A percentile compares a stretch with the other conserved stretches of the same genome.
phyloP scores from a whole-genome alignment of 2,329 filamentous ascomycete genomes.

The Emmonsiellopsis sp. region DNA sequence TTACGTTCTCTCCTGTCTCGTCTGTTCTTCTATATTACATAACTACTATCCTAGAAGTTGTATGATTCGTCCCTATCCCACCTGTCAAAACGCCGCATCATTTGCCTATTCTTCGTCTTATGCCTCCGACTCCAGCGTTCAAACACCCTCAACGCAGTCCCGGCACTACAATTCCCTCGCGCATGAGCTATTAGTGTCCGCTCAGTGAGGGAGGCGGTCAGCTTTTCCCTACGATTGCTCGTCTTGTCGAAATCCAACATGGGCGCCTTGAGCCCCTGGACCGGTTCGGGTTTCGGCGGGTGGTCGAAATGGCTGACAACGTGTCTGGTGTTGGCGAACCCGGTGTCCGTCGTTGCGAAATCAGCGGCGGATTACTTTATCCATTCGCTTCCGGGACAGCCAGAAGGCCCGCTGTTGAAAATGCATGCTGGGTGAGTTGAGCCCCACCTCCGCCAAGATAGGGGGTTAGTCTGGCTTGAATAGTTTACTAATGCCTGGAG shows the following conservation, averaged over 20 bases:
- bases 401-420: slow-evolving; percentile 69
- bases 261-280: slow-evolving; percentile 13
- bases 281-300: neutral
- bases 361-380: slow-evolving; percentile 81
- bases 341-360: slow-evolving; percentile 7
- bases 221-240: neutral
- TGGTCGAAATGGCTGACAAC: neutral
- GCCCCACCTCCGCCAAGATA: neutral
- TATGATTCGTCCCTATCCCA: too few species aligned
- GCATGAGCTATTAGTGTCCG: neutral
- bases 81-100: neutral
- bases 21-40: neutral
- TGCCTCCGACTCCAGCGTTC: neutral
- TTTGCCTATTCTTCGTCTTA: neutral
- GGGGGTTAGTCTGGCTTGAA: neutral
- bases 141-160: neutral
- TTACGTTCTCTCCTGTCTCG: neutral
- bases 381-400: slow-evolving; percentile 71
- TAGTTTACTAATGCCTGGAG: neutral
- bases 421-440: slow-evolving; percentile 89
- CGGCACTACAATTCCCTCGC: neutral
- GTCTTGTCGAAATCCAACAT: neutral
- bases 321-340: slow-evolving; percentile 4
- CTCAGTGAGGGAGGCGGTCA: neutral
- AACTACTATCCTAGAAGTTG: neutral